Percentiles rank a stretch among this genome's conserved stretches.
phyloP scores from a whole-genome alignment of 169 alveolate genomes.

The Plasmodium inui region DNA sequence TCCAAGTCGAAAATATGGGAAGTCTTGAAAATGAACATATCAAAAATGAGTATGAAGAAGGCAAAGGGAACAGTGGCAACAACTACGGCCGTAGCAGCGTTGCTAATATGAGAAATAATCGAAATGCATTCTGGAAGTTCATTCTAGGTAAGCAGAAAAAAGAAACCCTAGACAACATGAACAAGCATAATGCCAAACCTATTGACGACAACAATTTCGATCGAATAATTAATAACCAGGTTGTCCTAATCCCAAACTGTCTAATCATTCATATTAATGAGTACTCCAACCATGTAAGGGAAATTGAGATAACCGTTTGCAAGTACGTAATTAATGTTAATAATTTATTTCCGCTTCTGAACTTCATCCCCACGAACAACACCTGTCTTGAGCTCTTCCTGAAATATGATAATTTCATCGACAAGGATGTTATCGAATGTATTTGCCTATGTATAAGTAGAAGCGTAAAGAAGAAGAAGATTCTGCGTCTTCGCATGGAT shows the following conservation, averaged over 20 bases:
- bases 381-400: conserved; percentile 58
- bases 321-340: conserved; percentile 45
- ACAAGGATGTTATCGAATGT: conserved; percentile 56
- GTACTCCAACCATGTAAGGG: conserved; percentile 59
- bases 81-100: neutral
- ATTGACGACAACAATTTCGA: conserved; percentile 39
- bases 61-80: neutral
- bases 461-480: conserved; percentile 16
- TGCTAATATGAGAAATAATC: neutral
- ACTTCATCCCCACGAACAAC: conserved; percentile 49
- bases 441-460: conserved; percentile 38
- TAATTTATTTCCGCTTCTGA: conserved; percentile 52
- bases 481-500: conserved; percentile 20
- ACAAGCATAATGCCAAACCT: neutral
- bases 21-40: conserved; percentile 23
- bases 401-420: conserved; percentile 54
- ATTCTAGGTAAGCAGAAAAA: conserved; percentile 20
- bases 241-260: conserved; percentile 25
- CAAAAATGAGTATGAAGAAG: neutral
- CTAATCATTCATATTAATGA: conserved; percentile 32
- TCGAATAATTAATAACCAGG: conserved; percentile 33
- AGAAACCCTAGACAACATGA: neutral
- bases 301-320: conserved; percentile 49
- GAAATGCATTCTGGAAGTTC: conserved; percentile 58
- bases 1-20: conserved; percentile 14